phyloP scores from a whole-genome alignment of 805 yeast species.

The Yamadazyma paraphyllophila region DNA sequence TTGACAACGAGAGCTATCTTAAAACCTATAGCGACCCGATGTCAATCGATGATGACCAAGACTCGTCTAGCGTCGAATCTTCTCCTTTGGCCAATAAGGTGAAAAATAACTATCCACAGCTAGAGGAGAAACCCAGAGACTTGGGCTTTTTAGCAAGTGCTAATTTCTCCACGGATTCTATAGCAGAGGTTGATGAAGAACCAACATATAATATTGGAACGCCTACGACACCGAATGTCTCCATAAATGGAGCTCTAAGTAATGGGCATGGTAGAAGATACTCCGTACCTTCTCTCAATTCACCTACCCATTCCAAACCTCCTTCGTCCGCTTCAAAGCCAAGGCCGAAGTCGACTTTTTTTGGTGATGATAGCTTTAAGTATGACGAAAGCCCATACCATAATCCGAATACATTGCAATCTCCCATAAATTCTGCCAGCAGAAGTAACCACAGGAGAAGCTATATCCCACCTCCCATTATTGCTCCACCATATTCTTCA shows the following conservation, averaged over 20 bases:
- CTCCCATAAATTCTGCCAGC: background rate
- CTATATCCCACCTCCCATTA: slow-evolving; percentile 17
- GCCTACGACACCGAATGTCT: slow-evolving; percentile 5
- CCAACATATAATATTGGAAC: background rate
- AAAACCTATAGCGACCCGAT: background rate
- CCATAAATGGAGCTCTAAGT: background rate
- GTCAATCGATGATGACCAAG: slow-evolving; percentile 4
- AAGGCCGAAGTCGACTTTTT: slow-evolving; percentile 38
- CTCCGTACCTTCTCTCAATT: slow-evolving; percentile 19
- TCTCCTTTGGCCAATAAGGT: slow-evolving; percentile 7
- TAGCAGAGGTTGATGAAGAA: slow-evolving; percentile 17
- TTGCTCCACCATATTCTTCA: slow-evolving; percentile 16
- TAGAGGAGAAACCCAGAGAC: slow-evolving; percentile 16
- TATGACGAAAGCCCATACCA: slow-evolving; percentile 6
- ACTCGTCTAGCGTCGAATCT: slow-evolving; percentile 10
- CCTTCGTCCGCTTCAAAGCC: slow-evolving; percentile 17
- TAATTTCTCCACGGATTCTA: slow-evolving; percentile 33
- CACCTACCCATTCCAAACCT: slow-evolving; percentile 15
- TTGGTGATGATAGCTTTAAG: slow-evolving; percentile 23
- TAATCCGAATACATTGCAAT: background rate
- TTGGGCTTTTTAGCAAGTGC: slow-evolving; percentile 34
- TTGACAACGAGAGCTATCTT: background rate
- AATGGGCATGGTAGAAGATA: slow-evolving; percentile 16
- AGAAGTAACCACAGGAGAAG: slow-evolving; percentile 6
- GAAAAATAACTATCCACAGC: background rate